phyloP scores from a whole-genome alignment of 2,329 filamentous ascomycete genomes.

The Apiospora phragmitis region DNA sequence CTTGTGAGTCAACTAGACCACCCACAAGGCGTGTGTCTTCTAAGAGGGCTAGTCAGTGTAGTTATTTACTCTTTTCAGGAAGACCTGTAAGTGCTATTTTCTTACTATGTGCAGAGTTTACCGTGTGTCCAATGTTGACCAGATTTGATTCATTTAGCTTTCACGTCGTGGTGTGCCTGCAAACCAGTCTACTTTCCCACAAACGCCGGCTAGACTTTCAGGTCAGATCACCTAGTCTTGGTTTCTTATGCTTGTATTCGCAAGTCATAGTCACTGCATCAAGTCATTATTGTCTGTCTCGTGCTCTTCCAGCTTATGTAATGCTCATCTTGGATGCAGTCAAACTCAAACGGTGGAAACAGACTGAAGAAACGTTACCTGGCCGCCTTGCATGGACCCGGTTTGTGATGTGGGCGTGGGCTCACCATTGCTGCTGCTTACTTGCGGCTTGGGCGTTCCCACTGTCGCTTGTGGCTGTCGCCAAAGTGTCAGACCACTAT shows the following conservation, averaged over 20 bases:
- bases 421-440: neutral
- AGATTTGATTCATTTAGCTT: neutral
- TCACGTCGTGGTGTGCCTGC: neutral
- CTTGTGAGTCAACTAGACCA: neutral
- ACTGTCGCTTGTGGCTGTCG: neutral
- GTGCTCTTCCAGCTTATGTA: neutral
- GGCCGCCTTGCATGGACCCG: neutral
- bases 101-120: neutral
- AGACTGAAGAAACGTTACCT: neutral
- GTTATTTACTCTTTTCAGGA: too few species aligned
- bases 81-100: neutral
- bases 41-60: neutral
- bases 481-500: neutral
- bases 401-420: neutral
- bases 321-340: neutral
- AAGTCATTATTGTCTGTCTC: neutral
- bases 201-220: neutral
- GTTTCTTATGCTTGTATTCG: neutral
- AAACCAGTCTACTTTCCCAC: too few species aligned
- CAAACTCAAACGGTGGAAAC: neutral
- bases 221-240: neutral
- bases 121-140: too few species aligned
- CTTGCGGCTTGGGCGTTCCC: neutral
- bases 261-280: neutral
- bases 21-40: neutral